These are phyloP conservation scores for Cladosporium sp. DNA, from an alignment of 2,329 filamentous ascomycete genomes.

Conservation along the genomic window DNA sequence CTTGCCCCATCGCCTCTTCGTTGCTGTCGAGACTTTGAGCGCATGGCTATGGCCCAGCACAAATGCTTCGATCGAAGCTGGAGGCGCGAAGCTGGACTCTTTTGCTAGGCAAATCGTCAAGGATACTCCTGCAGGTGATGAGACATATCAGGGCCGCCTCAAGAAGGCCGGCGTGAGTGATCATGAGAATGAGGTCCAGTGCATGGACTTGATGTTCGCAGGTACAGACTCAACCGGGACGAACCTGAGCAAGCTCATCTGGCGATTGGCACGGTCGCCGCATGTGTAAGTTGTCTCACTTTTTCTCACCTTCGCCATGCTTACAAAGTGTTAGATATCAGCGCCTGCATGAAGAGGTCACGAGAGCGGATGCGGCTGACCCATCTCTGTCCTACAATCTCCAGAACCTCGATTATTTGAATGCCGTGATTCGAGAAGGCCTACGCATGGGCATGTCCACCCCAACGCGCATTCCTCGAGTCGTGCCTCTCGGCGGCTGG, in stretches of 20 bases:
- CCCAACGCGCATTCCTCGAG: slow-evolving; percentile 46
- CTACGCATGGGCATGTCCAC: slow-evolving; percentile 51
- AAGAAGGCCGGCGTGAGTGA: slow-evolving; percentile 41
- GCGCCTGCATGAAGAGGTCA: slow-evolving; percentile 34
- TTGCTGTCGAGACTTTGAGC: slow-evolving; percentile 33
- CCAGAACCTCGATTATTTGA: slow-evolving; percentile 42
- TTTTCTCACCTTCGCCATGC: no score
- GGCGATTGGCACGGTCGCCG: slow-evolving; percentile 42
- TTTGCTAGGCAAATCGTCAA: slow-evolving; percentile 32
- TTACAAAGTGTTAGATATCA: slow-evolving; percentile 26
- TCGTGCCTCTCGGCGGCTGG: slow-evolving; percentile 40
- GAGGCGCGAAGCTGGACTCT: slow-evolving; percentile 40
- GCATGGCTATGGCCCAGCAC: slow-evolving; percentile 27
- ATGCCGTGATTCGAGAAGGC: slow-evolving; percentile 47
- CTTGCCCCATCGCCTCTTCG: slow-evolving; percentile 42
- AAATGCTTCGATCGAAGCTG: slow-evolving; percentile 29
- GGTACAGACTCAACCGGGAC: slow-evolving; percentile 52
- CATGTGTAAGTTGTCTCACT: slow-evolving; percentile 35
- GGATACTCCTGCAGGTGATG: slow-evolving; percentile 24
- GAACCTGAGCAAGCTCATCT: slow-evolving; percentile 47
- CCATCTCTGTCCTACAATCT: slow-evolving; percentile 24
- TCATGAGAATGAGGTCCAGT: slow-evolving; percentile 46
- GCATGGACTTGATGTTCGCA: slow-evolving; percentile 53
- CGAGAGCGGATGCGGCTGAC: slow-evolving; percentile 22
- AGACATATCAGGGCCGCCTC: slow-evolving; percentile 48